Conservation (phyloP, 2,329 filamentous ascomycete genomes). For the Colletotrichum scovillei region DNA sequence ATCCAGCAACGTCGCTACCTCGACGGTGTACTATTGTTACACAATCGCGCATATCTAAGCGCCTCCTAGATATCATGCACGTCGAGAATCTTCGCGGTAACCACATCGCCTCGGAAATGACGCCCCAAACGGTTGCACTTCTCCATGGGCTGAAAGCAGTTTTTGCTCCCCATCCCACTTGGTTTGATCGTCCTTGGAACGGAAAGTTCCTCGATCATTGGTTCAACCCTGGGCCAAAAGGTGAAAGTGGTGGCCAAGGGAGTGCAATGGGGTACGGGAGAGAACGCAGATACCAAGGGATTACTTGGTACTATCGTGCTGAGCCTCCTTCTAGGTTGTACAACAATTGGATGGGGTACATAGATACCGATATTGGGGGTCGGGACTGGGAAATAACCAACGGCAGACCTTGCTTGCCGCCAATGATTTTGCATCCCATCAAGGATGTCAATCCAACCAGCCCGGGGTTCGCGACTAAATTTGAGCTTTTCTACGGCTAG, state of each 20-base stretch:
- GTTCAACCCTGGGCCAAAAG: constrained; percentile 69
- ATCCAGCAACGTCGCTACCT: constrained; percentile 67
- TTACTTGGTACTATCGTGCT: constrained; percentile 71
- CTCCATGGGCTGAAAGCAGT: constrained; percentile 84
- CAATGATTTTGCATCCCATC: constrained; percentile 69
- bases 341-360: constrained; percentile 73
- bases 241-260: constrained; percentile 64
- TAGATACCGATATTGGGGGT: constrained; percentile 66
- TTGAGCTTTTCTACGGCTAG: constrained; percentile 52
- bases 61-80: constrained; percentile 81
- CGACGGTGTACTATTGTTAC: constrained; percentile 82
- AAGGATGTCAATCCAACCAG: constrained; percentile 66
- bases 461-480: constrained; percentile 52
- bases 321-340: constrained; percentile 67
- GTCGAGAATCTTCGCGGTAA: constrained; percentile 78
- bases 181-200: constrained; percentile 80
- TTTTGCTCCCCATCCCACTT: constrained; percentile 82
- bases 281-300: constrained; percentile 67
- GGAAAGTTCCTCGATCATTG: constrained; percentile 64
- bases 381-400: constrained; percentile 65
- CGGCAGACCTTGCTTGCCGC: constrained; percentile 68
- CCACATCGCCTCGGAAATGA: constrained; percentile 86
- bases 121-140: constrained; percentile 77
- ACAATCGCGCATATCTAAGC: constrained; percentile 78
- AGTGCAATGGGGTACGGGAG: constrained; percentile 70